Evolutionary conservation across 225 moss, liverwort and hornwort genomes (phyloP).

Genomic region (Thuidium tamariscinum): DNA sequence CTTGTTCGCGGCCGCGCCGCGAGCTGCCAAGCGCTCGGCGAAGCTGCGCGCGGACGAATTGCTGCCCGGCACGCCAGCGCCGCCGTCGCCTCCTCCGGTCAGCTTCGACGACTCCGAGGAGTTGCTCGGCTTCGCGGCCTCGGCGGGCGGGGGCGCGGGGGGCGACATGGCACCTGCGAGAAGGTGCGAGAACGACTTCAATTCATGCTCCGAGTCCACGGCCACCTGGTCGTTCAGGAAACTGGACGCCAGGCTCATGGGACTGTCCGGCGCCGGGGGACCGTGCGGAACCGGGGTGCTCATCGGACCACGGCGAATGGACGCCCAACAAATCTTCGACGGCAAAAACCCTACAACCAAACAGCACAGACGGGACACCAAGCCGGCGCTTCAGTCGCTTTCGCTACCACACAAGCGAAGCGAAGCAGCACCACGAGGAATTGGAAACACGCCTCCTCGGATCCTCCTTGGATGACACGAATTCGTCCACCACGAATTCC

Average conservation of each 20-base stretch:
- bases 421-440: not conserved
- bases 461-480: not conserved
- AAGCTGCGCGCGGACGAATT: slow-evolving; percentile 56
- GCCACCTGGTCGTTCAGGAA: slow-evolving; percentile 34
- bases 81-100: not conserved
- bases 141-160: not conserved
- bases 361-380: not conserved
- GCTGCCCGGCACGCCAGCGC: not conserved
- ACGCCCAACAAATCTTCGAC: not conserved
- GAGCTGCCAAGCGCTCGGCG: slow-evolving; percentile 58
- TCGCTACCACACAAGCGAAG: not conserved
- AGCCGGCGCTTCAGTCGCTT: not conserved
- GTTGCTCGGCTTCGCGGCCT: not conserved
- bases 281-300: slow-evolving; percentile 1
- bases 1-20: slow-evolving; percentile 22
- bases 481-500: not conserved
- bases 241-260: slow-evolving; percentile 63
- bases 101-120: not conserved
- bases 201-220: slow-evolving; percentile 62
- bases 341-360: slow-evolving; percentile 15
- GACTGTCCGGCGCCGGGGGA: slow-evolving; percentile 29
- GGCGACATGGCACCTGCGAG: slow-evolving; percentile 63
- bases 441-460: not conserved
- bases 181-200: slow-evolving; percentile 69
- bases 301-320: not conserved